Evolutionary conservation across 163 green algal species (phyloP), one percentile per base, ranked within the genome.

Genomic region (Prototheca cutis): DNA sequence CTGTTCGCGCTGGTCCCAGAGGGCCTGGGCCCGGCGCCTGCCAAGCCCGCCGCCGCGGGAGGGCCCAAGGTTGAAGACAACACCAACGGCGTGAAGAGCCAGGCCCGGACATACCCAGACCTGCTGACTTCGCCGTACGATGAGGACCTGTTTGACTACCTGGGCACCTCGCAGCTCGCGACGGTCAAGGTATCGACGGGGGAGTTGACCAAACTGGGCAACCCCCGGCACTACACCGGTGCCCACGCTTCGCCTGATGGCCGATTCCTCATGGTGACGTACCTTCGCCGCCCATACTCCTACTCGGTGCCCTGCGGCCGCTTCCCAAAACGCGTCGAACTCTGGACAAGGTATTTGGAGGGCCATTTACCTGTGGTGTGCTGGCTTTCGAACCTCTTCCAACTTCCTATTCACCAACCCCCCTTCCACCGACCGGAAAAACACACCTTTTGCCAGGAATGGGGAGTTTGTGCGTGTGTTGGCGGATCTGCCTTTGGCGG

Each of bases 61-160:
- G 75, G 75, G 3, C 78, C 78, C 45, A 67, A 65, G 15, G 68
- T 82, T 19, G 70, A 91, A 73, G 71, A 81, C 66, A 87, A 86
- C 68, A 67, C 40, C 30, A 58, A 27, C 2, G 88, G 86, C 25
- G 78, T 80, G 40, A 84, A 83, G 62, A 71, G 75, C 28, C 74
- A 82, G 63, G 82, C 82, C 29, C 72, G 89, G 32, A 99, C 93
- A 1, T 99, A 89, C 68, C 83, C 81, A 1, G 93, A 99, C 66
- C 78, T 98, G 51, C 83, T 98, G n/a, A 88, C 73, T 68, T 79
- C 36, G 4, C 68, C 75, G 36, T 75, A 87, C 55, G 72, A 86
- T 36, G 81, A 76, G 55, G 69, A 82, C 30, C 58, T 92, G 68
- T 94, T 98, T 65, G 90, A 97, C 58, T 78, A 95, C 75, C 94